These are phyloP conservation scores for Suhomyces ambrosiae DNA, from an alignment of 1,139 yeast species.

Conservation along the genomic window DNA sequence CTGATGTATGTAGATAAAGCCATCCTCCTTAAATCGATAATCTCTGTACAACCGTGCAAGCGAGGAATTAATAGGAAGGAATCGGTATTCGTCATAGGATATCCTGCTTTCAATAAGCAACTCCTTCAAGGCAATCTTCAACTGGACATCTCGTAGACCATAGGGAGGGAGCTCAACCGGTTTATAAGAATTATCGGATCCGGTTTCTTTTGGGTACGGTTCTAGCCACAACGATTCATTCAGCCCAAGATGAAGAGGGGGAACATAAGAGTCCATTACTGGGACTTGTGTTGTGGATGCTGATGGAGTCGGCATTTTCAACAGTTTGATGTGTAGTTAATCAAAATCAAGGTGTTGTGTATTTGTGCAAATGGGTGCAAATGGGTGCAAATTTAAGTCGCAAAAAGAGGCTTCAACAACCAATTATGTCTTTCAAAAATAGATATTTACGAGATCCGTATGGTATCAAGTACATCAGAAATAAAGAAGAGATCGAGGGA, in stretches of 20 bases:
- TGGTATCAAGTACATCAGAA: too few species aligned
- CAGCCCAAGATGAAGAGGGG: background rate
- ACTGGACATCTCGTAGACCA: conserved; percentile 12
- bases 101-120: conserved; percentile 1
- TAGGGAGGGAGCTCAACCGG: background rate
- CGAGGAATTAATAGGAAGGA: conserved; percentile 1
- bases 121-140: conserved; percentile 18
- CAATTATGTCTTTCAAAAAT: too few species aligned
- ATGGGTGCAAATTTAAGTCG: too few species aligned
- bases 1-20: conserved; percentile 16
- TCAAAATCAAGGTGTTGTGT: background rate
- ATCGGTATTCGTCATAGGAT: conserved; percentile 9
- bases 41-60: background rate
- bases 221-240: too few species aligned
- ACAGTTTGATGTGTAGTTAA: background rate
- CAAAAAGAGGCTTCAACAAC: too few species aligned
- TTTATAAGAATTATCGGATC: background rate
- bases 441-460: too few species aligned
- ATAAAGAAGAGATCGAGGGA: too few species aligned
- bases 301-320: too few species aligned
- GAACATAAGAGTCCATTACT: too few species aligned
- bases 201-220: too few species aligned
- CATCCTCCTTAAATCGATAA: conserved; percentile 1
- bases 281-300: too few species aligned
- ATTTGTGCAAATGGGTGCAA: background rate